phyloP scores from a whole-genome alignment of 805 yeast genomes.

The Candida sakaeoensis region DNA sequence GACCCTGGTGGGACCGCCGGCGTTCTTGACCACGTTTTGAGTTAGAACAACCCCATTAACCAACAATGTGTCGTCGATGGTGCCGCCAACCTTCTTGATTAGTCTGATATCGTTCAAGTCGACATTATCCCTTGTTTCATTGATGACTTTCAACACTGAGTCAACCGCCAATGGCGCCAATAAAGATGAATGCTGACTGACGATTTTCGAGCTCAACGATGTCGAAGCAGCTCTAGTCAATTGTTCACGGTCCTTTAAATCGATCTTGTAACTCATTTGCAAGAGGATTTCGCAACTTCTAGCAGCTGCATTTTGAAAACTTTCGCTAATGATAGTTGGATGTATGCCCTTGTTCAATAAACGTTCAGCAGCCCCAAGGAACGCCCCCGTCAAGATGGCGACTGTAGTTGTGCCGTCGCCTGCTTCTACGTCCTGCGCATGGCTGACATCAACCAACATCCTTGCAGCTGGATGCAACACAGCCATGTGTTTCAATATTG shows the following conservation, averaged over 20 bases:
- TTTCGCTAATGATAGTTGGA: constrained; percentile 91
- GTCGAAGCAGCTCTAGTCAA: constrained; percentile 91
- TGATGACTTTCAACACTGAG: constrained; percentile 75
- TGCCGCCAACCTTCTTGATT: constrained; percentile 93
- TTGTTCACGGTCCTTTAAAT: constrained; percentile 76
- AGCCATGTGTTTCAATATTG: constrained; percentile 95
- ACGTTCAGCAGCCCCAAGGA: constrained; percentile 92
- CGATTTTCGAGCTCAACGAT: constrained; percentile 91
- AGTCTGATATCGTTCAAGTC: constrained; percentile 86
- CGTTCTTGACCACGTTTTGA: constrained; percentile 81
- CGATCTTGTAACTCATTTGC: constrained; percentile 80
- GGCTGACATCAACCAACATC: constrained; percentile 93
- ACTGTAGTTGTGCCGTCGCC: constrained; percentile 99
- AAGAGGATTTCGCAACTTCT: constrained; percentile 78
- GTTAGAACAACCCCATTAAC: constrained; percentile 92
- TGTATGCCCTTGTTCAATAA: constrained; percentile 87
- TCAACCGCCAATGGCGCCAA: constrained; percentile 95
- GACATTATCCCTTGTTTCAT: constrained; percentile 58
- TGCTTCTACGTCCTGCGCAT: constrained; percentile 98
- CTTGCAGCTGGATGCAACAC: constrained; percentile 98
- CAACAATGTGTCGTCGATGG: constrained; percentile 93
- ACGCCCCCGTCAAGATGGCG: constrained; percentile 90
- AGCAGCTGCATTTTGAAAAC: constrained; percentile 84
- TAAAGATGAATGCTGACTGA: constrained; percentile 81
- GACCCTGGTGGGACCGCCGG: constrained; percentile 92